phyloP scores from a whole-genome alignment of 176 grass and related monocot species.

The Stipa capillata region DNA sequence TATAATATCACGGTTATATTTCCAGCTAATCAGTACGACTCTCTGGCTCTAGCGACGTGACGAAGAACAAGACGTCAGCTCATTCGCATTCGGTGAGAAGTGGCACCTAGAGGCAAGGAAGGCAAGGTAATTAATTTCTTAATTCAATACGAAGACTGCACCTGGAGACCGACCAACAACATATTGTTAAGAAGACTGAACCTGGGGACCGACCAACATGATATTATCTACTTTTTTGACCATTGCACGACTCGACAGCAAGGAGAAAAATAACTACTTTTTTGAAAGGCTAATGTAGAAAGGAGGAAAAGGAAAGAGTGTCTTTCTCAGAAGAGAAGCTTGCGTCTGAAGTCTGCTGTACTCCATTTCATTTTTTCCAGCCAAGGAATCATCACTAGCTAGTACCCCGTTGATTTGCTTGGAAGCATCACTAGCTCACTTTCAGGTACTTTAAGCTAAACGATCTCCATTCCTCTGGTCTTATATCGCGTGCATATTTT shows the following conservation, averaged over 20 bases:
- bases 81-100: too few species aligned
- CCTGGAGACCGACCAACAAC: too few species aligned
- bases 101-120: not conserved
- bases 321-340: not conserved
- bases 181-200: not conserved
- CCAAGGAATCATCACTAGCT: constrained; percentile 29
- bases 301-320: not conserved
- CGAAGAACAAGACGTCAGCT: not conserved
- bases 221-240: too few species aligned
- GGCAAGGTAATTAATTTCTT: not conserved
- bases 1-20: not conserved
- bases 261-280: not conserved
- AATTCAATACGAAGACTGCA: too few species aligned
- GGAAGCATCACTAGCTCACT: constrained; percentile 29
- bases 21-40: not conserved
- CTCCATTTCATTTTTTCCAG: not conserved
- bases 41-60: not conserved
- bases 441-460: constrained; percentile 24
- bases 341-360: constrained; percentile 28
- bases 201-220: not conserved
- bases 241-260: not conserved
- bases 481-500: constrained; percentile 6
- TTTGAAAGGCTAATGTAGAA: not conserved
- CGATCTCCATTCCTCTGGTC: not conserved
- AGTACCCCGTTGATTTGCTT: constrained; percentile 35